Evolutionary conservation across 164 flowering plant genomes (phyloP), one percentile per base, ranked within the genome.

Genomic region (Litsea cubeba): DNA sequence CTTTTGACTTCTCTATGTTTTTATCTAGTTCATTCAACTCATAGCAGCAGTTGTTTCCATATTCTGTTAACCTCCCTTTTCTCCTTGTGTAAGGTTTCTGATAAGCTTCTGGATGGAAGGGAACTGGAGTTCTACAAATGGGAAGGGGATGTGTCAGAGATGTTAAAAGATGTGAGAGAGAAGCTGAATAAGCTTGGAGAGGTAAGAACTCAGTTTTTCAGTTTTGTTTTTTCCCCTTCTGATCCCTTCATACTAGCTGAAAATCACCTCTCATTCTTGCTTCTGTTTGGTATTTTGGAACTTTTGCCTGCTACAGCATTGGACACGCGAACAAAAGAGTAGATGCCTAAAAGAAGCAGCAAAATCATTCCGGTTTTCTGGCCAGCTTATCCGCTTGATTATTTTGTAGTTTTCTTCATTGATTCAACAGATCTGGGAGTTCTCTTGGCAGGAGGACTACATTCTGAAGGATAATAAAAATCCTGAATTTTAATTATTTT

Each of bases 151-250:
- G 88, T 73, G 25, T 76, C 74, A 24, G 93, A 86, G 76, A 66
- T 87, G 78, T 74, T 93, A 77, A 91, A 79, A 84, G 87, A 81
- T 62, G 85, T 88, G 4, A 85, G 97, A 69, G 91, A 85, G 69
- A 93, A 92, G 73, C 92, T 95, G 71, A 95, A 95, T 87, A 84
- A 81, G 76, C 90, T 93, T 57, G 92, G 90, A 71, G 93, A 92
- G 95, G 99, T 92, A 71, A 46, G 49, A 76, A 65, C 62, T 71
- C 30, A 60, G 46, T 50, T 71, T 5, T 24, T 72, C n/a, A 60
- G 32, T 28, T 26, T 15, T 49, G n/a, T 23, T 22, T 17, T 18
- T 12, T 68, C 1, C 22, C 57, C 75, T 65, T 26, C 62, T n/a
- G 30, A 49, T 24, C 46, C 46, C 46, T 40, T 40, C 46, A 5